Evolutionary conservation across 2,329 filamentous ascomycete species (phyloP).

Genomic region (Xylaria sp.): DNA sequence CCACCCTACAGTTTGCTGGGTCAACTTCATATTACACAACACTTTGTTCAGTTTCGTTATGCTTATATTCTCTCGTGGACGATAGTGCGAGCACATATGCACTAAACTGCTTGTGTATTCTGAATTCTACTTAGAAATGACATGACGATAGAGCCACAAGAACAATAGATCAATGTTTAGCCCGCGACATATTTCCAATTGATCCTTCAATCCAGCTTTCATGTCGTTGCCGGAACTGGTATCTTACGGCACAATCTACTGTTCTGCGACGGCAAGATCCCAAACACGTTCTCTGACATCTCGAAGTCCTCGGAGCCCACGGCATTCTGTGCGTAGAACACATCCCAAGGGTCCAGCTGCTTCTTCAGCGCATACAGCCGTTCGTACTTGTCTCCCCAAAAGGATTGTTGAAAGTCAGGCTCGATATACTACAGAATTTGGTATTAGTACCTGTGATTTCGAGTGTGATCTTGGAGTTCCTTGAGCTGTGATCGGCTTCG

Average conservation of each 20-base stretch:
- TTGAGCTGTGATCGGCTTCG: no score
- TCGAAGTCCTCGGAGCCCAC: constrained; percentile 55
- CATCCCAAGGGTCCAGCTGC: constrained; percentile 50
- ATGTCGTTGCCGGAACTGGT: constrained; percentile 20
- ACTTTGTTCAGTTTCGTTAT: background rate
- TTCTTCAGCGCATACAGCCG: constrained; percentile 52
- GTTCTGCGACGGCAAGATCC: constrained; percentile 45
- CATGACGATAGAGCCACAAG: background rate
- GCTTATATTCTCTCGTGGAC: background rate
- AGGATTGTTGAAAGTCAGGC: constrained; percentile 52
- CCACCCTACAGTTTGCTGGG: background rate
- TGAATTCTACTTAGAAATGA: background rate
- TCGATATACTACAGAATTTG: constrained; percentile 46
- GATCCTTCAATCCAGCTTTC: background rate
- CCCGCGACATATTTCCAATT: background rate
- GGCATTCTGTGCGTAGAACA: constrained; percentile 53
- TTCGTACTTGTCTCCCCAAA: constrained; percentile 52
- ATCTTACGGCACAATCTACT: constrained; percentile 44
- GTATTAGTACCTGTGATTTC: background rate
- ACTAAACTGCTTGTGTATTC: background rate
- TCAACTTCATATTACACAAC: background rate
- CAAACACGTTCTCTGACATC: constrained; percentile 45
- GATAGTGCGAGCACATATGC: background rate
- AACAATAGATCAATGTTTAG: background rate
- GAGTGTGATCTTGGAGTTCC: no score